phyloP scores from a whole-genome alignment of 805 yeast genomes.

The Metschnikowia arizonensis region DNA sequence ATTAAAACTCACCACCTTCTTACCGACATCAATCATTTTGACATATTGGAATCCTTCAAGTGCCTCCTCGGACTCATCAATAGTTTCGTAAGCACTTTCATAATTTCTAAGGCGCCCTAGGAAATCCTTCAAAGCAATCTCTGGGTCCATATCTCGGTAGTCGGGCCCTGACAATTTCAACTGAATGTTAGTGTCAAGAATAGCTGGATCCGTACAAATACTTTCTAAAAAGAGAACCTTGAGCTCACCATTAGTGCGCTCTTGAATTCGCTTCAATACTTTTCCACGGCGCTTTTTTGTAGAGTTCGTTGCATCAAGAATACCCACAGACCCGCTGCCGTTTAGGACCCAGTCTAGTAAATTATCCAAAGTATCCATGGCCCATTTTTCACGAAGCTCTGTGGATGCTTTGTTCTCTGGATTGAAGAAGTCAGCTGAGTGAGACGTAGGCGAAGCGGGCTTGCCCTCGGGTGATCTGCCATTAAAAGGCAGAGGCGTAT shows the following conservation, averaged over 20 bases:
- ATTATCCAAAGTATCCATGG: conserved; percentile 86
- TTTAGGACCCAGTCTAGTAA: conserved; percentile 73
- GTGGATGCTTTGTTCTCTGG: conserved; percentile 69
- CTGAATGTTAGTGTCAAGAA: conserved; percentile 79
- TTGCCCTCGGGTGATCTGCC: conserved; percentile 14
- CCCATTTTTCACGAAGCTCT: conserved; percentile 86
- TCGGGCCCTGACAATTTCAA: conserved; percentile 92
- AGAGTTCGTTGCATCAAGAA: conserved; percentile 81
- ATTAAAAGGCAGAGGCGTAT: conserved; percentile 31
- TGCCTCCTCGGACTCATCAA: conserved; percentile 74
- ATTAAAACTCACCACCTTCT: conserved; percentile 87
- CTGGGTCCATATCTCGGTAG: conserved; percentile 79
- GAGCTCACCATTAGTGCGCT: conserved; percentile 54
- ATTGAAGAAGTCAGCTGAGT: conserved; percentile 79
- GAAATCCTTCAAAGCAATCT: conserved; percentile 74
- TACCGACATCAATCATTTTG: conserved; percentile 94
- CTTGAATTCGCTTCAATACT: conserved; percentile 54
- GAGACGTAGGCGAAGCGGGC: conserved; percentile 34
- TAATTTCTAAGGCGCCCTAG: conserved; percentile 73
- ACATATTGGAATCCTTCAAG: conserved; percentile 71
- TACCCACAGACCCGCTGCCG: conserved; percentile 88
- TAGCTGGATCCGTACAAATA: conserved; percentile 72
- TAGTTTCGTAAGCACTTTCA: conserved; percentile 85
- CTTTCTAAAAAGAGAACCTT: conserved; percentile 85
- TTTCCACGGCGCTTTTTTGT: conserved; percentile 60